phyloP scores from a whole-genome alignment of 2,329 filamentous ascomycete species.

The Cucurbitaria berberidis region DNA sequence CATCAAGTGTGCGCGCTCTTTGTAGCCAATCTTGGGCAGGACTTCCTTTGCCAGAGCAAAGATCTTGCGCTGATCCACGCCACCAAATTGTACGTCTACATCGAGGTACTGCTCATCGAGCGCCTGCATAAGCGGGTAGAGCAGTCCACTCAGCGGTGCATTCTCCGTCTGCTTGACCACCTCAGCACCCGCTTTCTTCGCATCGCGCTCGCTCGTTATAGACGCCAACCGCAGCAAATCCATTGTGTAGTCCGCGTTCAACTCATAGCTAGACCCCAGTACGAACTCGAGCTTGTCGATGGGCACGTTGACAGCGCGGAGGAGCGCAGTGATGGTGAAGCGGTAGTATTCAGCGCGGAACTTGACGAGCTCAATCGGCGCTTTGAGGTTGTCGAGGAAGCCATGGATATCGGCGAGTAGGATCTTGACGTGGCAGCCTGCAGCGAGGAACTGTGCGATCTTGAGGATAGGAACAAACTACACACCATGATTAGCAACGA shows the following conservation, averaged over 20 bases:
- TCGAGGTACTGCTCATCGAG: slow-evolving; percentile 84
- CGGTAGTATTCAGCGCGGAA: slow-evolving; percentile 85
- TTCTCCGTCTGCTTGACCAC: slow-evolving; percentile 91
- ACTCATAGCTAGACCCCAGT: slow-evolving; percentile 83
- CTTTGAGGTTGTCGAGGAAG: slow-evolving; percentile 84
- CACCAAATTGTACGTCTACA: slow-evolving; percentile 86
- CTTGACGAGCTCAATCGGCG: slow-evolving; percentile 85
- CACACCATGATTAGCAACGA: slow-evolving; percentile 2
- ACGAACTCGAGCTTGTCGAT: slow-evolving; percentile 83
- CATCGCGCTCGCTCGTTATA: slow-evolving; percentile 76
- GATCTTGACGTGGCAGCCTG: slow-evolving; percentile 81
- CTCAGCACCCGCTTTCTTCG: slow-evolving; percentile 89
- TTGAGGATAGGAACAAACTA: slow-evolving; percentile 83
- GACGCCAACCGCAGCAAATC: slow-evolving; percentile 80
- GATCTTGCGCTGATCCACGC: slow-evolving; percentile 82
- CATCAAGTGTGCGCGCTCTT: slow-evolving; percentile 73
- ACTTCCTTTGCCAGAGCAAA: slow-evolving; percentile 86
- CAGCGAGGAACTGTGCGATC: slow-evolving; percentile 83
- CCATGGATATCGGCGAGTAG: slow-evolving; percentile 71
- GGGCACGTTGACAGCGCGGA: slow-evolving; percentile 78
- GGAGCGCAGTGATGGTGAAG: slow-evolving; percentile 73
- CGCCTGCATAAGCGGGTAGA: slow-evolving; percentile 88
- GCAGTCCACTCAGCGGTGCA: slow-evolving; percentile 72
- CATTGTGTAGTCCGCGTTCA: slow-evolving; percentile 73
- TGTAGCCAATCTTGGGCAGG: slow-evolving; percentile 85